Conservation (phyloP, 208 protist genomes). For the Sergeia podlipaevii region DNA sequence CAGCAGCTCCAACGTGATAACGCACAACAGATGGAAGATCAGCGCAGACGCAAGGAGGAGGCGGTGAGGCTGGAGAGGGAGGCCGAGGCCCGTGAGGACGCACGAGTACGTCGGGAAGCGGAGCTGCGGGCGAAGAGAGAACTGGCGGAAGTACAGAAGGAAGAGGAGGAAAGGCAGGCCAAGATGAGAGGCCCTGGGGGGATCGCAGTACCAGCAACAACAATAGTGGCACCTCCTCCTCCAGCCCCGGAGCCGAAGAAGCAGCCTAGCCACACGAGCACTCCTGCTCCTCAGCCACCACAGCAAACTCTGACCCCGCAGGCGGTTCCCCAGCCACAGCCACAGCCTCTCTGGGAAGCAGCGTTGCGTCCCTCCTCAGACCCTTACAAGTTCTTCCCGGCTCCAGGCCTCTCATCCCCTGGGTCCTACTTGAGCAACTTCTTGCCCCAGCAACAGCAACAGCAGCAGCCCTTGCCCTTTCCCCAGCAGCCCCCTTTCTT, state of each 20-base stretch:
- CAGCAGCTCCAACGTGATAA: constrained; percentile 76
- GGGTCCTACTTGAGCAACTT: no score
- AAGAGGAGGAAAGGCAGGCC: constrained; percentile 30
- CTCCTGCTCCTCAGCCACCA: neutral
- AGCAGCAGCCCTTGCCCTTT: neutral
- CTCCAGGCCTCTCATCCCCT: no score
- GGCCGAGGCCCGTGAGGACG: constrained; percentile 44
- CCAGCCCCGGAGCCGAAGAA: no score
- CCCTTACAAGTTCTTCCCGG: no score
- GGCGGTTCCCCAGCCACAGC: no score
- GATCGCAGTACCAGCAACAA: neutral
- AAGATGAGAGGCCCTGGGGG: constrained; percentile 25
- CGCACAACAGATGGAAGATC: constrained; percentile 53
- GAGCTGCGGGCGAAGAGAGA: constrained; percentile 36
- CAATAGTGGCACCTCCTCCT: neutral
- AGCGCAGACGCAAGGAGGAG: constrained; percentile 33
- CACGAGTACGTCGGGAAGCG: constrained; percentile 36
- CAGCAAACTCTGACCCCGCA: neutral
- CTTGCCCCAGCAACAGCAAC: no score
- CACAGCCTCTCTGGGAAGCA: no score
- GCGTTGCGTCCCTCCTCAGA: no score
- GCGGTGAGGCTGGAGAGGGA: constrained; percentile 30
- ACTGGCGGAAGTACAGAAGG: constrained; percentile 44
- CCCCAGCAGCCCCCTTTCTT: no score
- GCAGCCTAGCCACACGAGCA: neutral